Evolutionary conservation across 768 basidiomycete genomes (phyloP), one percentile per base, ranked within the genome.

Genomic region (Agrocybe praecox): DNA sequence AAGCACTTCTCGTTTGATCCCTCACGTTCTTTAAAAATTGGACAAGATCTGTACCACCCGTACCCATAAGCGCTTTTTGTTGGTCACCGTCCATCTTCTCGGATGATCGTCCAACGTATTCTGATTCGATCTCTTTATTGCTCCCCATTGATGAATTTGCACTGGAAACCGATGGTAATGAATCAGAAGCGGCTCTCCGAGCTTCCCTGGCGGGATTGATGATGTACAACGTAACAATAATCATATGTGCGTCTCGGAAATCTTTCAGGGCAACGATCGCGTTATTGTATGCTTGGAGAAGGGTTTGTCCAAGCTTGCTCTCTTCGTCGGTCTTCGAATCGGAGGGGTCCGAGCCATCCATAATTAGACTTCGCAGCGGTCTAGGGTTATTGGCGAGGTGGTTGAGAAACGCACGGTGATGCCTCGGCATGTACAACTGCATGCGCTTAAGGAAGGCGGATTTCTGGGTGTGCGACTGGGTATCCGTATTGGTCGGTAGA

Each of bases 341-440:
- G 26, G 55, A 51, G 5, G 61, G 24, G 32, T 53, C 44, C 5
- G 51, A 47, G 5, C 57, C 59, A 19, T 58, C 24, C 32, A 60
- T 52, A 6, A 90, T 86, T 32, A 92, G 72, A 17, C 70, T 67
- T 29, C 90, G 82, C 12, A 92, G 72, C 0, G 86, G 83, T 1
- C 86, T 80, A 2, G 86, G 85, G 54, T 80, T 83, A 11, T 74
- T 68, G 10, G 78, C 68, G 23, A 94, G 81, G 67, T 92, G 89
- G 50, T 74, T 76, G 23, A 94, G 74, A 73, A 93, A 94, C n/a
- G 81, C 74, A 23, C 90, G 87, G 66, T 94, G 92, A 60, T 87
- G 84, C 11, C 84, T 80, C 6, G 92, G 90, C 92, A 94, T 94
- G 71, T 94, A 94, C 7, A 74, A 70, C 52, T 88, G 82, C 91